Base-by-base conservation (phyloP, 192 early-diverging fungal species). In the Thoreauomyces humboldtii region DNA sequence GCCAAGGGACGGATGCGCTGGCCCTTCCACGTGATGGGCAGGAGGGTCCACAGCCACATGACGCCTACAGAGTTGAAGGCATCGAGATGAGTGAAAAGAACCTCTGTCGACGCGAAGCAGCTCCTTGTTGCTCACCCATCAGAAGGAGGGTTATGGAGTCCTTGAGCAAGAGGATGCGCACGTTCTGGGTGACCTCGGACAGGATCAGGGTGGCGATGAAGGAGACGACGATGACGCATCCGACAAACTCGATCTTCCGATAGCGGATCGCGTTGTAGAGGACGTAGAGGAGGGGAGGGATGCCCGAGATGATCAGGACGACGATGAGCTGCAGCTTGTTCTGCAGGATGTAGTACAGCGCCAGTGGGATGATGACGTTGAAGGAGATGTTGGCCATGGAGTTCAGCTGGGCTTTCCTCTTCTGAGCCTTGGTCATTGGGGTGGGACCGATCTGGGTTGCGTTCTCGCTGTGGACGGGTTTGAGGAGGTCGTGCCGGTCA, bases 371-470 rank as follows among this genome's bases (percentile, higher is more conserved):
- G 53, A 55, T 34, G 47, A 50, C n/a, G n/a, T n/a, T n/a, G n/a
- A n/a, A n/a, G n/a, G n/a, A n/a, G n/a, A n/a, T n/a, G n/a, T n/a
- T n/a, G n/a, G n/a, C n/a, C n/a, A n/a, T n/a, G n/a, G n/a, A n/a
- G n/a, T n/a, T n/a, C n/a, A n/a, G 6, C 59, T 19, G 0, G 85
- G 83, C 4, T 86, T 42, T 2, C n/a, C n/a, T n/a, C n/a, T n/a
- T n/a, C n/a, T n/a, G n/a, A n/a, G n/a, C n/a, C n/a, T n/a, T n/a
- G n/a, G n/a, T n/a, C n/a, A n/a, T n/a, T n/a, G n/a, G n/a, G n/a
- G n/a, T n/a, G n/a, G n/a, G n/a, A n/a, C n/a, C n/a, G n/a, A n/a
- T n/a, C n/a, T n/a, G n/a, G n/a, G n/a, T n/a, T n/a, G n/a, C n/a
- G n/a, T n/a, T n/a, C n/a, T n/a, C n/a, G n/a, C n/a, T n/a, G n/a